Evolutionary conservation across 164 flowering plant genomes (phyloP), one percentile per base, ranked within the genome.

Genomic region (Vitis labrusca): DNA sequence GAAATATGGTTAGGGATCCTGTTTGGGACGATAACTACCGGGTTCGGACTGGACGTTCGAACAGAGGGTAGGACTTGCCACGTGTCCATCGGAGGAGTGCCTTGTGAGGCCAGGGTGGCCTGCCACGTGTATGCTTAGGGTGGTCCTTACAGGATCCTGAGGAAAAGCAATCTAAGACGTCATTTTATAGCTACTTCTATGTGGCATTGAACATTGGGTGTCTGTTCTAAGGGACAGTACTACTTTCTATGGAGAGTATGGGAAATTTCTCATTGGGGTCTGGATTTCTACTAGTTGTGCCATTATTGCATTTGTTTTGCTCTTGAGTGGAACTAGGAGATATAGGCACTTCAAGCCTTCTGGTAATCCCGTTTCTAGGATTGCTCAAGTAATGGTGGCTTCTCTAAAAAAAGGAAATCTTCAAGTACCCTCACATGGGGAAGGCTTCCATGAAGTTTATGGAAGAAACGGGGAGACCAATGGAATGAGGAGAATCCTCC

Each of bases 331-430:
- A 11, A 69, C 76, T 1, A 8, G 32, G 1, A 74, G 83, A 55
- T 87, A 80, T 32, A 63, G 91, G 32, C 80, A 80, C 47, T 65
- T 83, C 63, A 82, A 79, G 76, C 77, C 87, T 27, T 64, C 62
- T 59, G 88, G 91, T 0, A 87, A 85, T 70, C 88, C 88, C 1
- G 8, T 87, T n/a, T 68, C 80, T 3, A 74, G 88, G 50, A 75
- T 87, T 67, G 59, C 74, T 8, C 87, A 87, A 68, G 91, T 86
- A 1, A 61, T 87, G 5, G 82, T 83, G 17, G 82, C 87, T 68
- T 68, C 86, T 3, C 0, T 69, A 0, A 76, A 71, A 74, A 87
- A 87, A 58, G 50, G 67, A 51, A 73, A 71, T 3, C 71, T 75
- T 65, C 58, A 72, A 47, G 30, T 81, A 15, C 84, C 85, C 14